Percentiles rank a stretch among this genome's conserved stretches.
These are phyloP conservation scores for Coemansia reversa DNA, from an alignment of 192 early-diverging fungal genomes.

Conservation along the genomic window DNA sequence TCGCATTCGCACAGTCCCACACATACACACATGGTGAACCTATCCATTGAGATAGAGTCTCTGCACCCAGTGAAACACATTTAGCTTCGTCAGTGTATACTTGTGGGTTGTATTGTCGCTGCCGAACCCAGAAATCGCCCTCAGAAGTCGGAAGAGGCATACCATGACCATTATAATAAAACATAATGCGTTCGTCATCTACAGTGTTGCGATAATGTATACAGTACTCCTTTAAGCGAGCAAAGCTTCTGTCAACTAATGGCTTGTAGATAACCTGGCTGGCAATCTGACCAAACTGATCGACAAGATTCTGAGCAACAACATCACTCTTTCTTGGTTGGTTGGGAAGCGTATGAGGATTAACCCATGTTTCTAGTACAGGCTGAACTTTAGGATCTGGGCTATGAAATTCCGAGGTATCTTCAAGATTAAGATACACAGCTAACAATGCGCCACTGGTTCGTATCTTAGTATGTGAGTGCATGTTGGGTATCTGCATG, in stretches of 20 bases:
- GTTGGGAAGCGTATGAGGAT: constrained; percentile 56
- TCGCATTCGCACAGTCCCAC: constrained; percentile 92
- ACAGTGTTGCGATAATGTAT: constrained; percentile 75
- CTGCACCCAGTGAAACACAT: constrained; percentile 87
- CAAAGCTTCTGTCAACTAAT: constrained; percentile 85
- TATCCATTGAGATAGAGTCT: constrained; percentile 88
- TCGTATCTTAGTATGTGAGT: constrained; percentile 66
- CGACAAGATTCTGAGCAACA: constrained; percentile 82
- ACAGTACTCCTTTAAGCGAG: constrained; percentile 87
- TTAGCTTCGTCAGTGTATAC: constrained; percentile 63
- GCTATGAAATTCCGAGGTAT: constrained; percentile 73
- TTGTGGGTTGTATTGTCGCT: constrained; percentile 71
- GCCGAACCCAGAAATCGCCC: constrained; percentile 97
- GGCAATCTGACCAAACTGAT: constrained; percentile 90
- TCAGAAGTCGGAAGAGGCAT: constrained; percentile 91
- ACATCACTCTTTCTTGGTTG: constrained; percentile 14
- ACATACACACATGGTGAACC: constrained; percentile 94
- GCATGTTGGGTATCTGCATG: constrained; percentile 60
- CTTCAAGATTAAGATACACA: constrained; percentile 88
- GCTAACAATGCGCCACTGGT: constrained; percentile 84
- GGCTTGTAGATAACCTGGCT: constrained; percentile 78
- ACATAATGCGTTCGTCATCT: constrained; percentile 90
- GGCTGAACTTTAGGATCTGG: constrained; percentile 82
- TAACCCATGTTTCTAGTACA: constrained; percentile 93
- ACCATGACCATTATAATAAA: constrained; percentile 99